A percentile compares a stretch with the other conserved stretches of the same genome.
Conservation (phyloP, 1,284 basidiomycete genomes). For the Meira nashicola region DNA sequence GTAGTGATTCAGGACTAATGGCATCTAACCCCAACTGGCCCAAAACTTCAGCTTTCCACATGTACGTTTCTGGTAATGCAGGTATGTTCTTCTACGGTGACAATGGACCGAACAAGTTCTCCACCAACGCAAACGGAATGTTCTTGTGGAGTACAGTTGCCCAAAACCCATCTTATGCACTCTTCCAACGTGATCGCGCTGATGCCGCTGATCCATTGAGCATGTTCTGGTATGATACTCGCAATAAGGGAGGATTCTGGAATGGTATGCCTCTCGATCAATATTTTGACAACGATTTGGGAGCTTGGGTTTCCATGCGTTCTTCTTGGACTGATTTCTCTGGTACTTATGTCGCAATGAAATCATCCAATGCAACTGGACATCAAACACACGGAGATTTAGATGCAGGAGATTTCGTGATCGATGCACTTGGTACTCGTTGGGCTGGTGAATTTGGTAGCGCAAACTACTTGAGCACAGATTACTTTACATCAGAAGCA, state of each 20-base stretch:
- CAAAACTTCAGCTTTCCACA: slow-evolving; percentile 80
- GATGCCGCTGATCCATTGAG: slow-evolving; percentile 84
- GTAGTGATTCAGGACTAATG: slow-evolving; percentile 72
- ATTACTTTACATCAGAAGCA: slow-evolving; percentile 47
- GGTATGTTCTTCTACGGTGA: slow-evolving; percentile 89
- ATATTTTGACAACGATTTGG: slow-evolving; percentile 63
- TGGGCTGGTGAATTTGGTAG: slow-evolving; percentile 95
- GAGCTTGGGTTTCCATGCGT: slow-evolving; percentile 83
- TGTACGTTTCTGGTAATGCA: slow-evolving; percentile 77
- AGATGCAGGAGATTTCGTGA: slow-evolving; percentile 86
- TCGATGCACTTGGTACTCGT: slow-evolving; percentile 87
- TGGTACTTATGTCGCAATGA: slow-evolving; percentile 79
- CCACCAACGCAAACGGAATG: slow-evolving; percentile 54
- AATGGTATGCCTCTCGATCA: slow-evolving; percentile 76
- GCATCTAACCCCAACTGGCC: slow-evolving; percentile 58
- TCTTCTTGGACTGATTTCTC: slow-evolving; percentile 82
- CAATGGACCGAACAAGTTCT: slow-evolving; percentile 90
- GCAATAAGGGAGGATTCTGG: slow-evolving; percentile 82
- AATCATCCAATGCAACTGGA: slow-evolving; percentile 70
- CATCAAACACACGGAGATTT: slow-evolving; percentile 86
- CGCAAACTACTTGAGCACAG: slow-evolving; percentile 67
- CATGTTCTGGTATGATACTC: slow-evolving; percentile 96
- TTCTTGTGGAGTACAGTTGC: slow-evolving; percentile 40
- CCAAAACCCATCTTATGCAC: slow-evolving; percentile 64
- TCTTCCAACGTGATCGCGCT: slow-evolving; percentile 87